These are phyloP conservation scores for Umbelopsis ramanniana DNA, from an alignment of 192 early-diverging fungal genomes.

Conservation along the genomic window DNA sequence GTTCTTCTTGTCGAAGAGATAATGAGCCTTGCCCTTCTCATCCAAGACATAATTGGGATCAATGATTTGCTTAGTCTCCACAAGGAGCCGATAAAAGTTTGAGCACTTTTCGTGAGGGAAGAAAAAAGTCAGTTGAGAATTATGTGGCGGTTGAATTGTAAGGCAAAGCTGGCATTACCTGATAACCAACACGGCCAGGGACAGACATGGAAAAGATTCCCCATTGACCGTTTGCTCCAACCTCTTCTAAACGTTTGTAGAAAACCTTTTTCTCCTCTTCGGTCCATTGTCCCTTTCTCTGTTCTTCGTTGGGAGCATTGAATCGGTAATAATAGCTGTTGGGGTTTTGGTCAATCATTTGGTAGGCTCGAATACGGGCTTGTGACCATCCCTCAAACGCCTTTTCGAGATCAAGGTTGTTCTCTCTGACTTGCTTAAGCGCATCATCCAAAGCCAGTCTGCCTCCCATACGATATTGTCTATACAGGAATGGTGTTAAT, in stretches of 20 bases:
- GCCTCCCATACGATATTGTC: slow-evolving; percentile 75
- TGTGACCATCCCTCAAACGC: slow-evolving; percentile 97
- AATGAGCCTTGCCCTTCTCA: slow-evolving; percentile 90
- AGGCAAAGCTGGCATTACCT: slow-evolving; percentile 49
- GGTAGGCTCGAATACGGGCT: slow-evolving; percentile 91
- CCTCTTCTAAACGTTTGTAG: slow-evolving; percentile 79
- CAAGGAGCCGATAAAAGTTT: slow-evolving; percentile 92
- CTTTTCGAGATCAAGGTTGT: slow-evolving; percentile 75
- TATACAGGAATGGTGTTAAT: slow-evolving; percentile 11
- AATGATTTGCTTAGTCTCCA: slow-evolving; percentile 84
- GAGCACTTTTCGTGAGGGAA: slow-evolving; percentile 68
- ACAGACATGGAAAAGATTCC: slow-evolving; percentile 96
- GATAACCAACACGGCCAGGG: slow-evolving; percentile 95
- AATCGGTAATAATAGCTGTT: slow-evolving; percentile 99
- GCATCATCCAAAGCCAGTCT: slow-evolving; percentile 88
- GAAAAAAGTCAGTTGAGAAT: slow-evolving; percentile 7
- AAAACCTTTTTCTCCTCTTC: slow-evolving; percentile 86
- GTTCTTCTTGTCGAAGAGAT: slow-evolving; percentile 87
- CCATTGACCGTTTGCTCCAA: slow-evolving; percentile 97
- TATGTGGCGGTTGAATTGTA: too few species aligned
- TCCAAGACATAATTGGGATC: slow-evolving; percentile 94
- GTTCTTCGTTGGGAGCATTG: slow-evolving; percentile 95
- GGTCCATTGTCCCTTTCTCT: slow-evolving; percentile 91
- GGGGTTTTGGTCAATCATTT: slow-evolving; percentile 92
- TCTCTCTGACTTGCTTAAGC: slow-evolving; percentile 83